Conservation (phyloP, 345 rosid species). For the Brassica nigra region DNA sequence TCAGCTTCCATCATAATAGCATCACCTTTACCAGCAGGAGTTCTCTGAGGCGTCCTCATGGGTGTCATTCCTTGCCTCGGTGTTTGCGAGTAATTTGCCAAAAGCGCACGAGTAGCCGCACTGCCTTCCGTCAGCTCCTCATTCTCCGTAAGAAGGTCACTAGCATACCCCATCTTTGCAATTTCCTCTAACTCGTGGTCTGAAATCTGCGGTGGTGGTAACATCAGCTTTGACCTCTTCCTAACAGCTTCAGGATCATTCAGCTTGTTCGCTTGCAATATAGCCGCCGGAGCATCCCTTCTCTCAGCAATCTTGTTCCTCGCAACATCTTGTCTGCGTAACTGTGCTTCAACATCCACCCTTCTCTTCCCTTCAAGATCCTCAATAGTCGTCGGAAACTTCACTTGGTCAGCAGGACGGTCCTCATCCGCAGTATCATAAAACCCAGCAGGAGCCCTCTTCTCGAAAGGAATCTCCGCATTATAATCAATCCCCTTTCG, state of each 20-base stretch:
- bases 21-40: constrained; percentile 97
- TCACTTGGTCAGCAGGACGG: constrained; percentile 71
- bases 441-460: constrained; percentile 94
- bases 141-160: constrained; percentile 77
- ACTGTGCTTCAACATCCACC: constrained; percentile 80
- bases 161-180: constrained; percentile 98
- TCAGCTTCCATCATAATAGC: constrained; percentile 99
- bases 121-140: constrained; percentile 92
- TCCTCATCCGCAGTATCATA: constrained; percentile 90
- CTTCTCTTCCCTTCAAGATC: constrained; percentile 97
- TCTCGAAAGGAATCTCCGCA: constrained; percentile 97
- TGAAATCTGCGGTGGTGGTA: constrained; percentile 97
- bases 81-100: constrained; percentile 87
- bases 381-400: constrained; percentile 91
- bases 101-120: constrained; percentile 93
- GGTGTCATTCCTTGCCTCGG: constrained; percentile 92
- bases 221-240: constrained; percentile 95
- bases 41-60: constrained; percentile 85
- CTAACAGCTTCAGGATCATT: constrained; percentile 97
- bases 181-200: constrained; percentile 94
- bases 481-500: constrained; percentile 96
- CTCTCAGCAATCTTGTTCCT: constrained; percentile 90
- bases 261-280: constrained; percentile 94
- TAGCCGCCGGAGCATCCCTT: constrained; percentile 94
- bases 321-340: constrained; percentile 85